Conservation (phyloP, 192 early-diverging fungal species). For the Chytriomyces hyalinus region DNA sequence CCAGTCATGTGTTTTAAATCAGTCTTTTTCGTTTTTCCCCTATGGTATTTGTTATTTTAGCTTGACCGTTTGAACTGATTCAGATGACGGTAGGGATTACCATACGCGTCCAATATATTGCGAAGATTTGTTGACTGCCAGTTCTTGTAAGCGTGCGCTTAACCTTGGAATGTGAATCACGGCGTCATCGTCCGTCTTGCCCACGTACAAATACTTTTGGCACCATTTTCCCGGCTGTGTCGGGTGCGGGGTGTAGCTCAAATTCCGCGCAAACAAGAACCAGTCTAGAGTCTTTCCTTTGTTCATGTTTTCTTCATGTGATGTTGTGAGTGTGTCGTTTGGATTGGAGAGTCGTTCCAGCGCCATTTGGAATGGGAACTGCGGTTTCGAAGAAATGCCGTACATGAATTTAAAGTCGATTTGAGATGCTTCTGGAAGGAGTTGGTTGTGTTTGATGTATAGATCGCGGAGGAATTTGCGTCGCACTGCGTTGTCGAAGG, state of each 20-base stretch:
- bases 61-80: not conserved
- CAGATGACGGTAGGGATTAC: not conserved
- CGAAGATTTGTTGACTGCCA: not conserved
- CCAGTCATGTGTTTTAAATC: slow-evolving; percentile 2
- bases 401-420: slow-evolving; percentile 10
- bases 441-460: not conserved
- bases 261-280: not conserved
- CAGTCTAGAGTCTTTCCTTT: not conserved
- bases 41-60: not conserved
- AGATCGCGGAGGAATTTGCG: not conserved
- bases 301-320: not conserved
- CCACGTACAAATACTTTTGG: not conserved
- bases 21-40: not conserved
- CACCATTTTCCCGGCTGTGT: slow-evolving; percentile 3
- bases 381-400: not conserved
- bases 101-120: not conserved
- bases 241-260: not conserved
- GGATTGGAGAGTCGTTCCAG: not conserved
- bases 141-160: not conserved
- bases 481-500: not conserved
- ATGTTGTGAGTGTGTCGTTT: not conserved
- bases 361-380: not conserved
- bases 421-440: not conserved
- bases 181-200: not conserved
- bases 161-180: not conserved